Conservation (phyloP, 1,284 basidiomycete genomes). For the Puccinia novopanici region DNA sequence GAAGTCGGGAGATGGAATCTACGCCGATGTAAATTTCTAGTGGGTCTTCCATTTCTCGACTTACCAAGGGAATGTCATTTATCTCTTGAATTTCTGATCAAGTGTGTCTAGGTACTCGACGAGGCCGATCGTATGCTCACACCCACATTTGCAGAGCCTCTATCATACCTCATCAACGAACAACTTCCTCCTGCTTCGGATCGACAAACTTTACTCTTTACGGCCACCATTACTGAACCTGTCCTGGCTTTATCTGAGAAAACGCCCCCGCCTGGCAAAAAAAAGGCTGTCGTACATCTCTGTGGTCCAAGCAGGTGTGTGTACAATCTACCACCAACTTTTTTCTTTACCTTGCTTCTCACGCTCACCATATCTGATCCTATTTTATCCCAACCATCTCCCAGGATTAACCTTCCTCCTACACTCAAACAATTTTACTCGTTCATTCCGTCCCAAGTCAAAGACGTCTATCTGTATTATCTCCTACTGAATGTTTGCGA, state of each 20-base stretch:
- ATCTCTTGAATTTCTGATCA: not conserved
- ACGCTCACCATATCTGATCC: constrained; percentile 8
- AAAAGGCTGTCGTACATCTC: constrained; percentile 81
- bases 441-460: constrained; percentile 89
- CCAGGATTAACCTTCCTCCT: constrained; percentile 78
- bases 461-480: constrained; percentile 88
- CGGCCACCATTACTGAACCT: constrained; percentile 85
- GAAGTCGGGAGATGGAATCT: constrained; percentile 79
- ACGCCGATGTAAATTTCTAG: constrained; percentile 80
- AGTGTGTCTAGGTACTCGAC: constrained; percentile 72
- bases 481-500: constrained; percentile 72
- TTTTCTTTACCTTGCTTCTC: constrained; percentile 24
- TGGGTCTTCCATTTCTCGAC: constrained; percentile 60
- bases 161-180: constrained; percentile 73
- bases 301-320: constrained; percentile 73
- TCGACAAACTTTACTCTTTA: constrained; percentile 93
- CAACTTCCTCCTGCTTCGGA: constrained; percentile 70
- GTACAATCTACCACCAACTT: constrained; percentile 5
- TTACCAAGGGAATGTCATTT: not conserved
- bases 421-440: constrained; percentile 85
- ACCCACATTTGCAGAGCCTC: constrained; percentile 82
- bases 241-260: constrained; percentile 78
- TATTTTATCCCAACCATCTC: constrained; percentile 23
- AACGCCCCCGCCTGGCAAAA: constrained; percentile 76
- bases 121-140: constrained; percentile 94